Evolutionary conservation across 2,329 filamentous ascomycete genomes (phyloP), one percentile per base, ranked within the genome.

Genomic region (Metarhizium album): DNA sequence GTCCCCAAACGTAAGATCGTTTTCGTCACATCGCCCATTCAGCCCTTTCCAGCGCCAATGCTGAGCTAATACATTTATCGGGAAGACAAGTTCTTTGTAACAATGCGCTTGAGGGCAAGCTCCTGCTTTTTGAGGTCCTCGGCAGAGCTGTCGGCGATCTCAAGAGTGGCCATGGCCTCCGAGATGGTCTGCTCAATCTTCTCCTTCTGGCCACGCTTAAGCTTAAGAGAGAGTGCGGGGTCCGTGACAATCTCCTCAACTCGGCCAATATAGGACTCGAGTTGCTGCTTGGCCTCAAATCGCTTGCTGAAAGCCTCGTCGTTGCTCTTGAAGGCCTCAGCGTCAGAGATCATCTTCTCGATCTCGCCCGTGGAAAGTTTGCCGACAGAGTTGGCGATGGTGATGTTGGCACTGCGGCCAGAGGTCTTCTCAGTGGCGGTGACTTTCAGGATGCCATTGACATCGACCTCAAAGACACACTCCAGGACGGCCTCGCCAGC

Each of bases 121-220:
- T 98, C 93, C 85, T 96, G 95, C 89, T 97, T 97, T 88, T 95
- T 97, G 63, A 98, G 79, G 69, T 98, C 93, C 63, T 98, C 94
- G 55, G 90, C 87, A 56, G 76, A 74, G 52, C 88, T 87, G 62
- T 98, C 94, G 73, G 91, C 87, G 67, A 98, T 77, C 83, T 98
- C 93, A 58, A 98, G 87, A 75, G 94, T 86, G 58, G 83, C 87
- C 93, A 98, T 97, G 63, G 93, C 93, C 65, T 98, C 93, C 72
- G 86, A 91, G 63, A 98, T 87, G 61, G 90, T 87, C 68, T 86
- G 84, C 83, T 98, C 93, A 60, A 98, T 96, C 86, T 95, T 97
- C 76, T 96, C 90, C 86, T 95, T 95, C 81, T 95, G 90, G 71
- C 89, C 90, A 65, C 91, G 90, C 88, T 97, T 97, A 70, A 98